phyloP scores from a whole-genome alignment of 31 red algal genomes.

The Bonnemaisonia californica region DNA sequence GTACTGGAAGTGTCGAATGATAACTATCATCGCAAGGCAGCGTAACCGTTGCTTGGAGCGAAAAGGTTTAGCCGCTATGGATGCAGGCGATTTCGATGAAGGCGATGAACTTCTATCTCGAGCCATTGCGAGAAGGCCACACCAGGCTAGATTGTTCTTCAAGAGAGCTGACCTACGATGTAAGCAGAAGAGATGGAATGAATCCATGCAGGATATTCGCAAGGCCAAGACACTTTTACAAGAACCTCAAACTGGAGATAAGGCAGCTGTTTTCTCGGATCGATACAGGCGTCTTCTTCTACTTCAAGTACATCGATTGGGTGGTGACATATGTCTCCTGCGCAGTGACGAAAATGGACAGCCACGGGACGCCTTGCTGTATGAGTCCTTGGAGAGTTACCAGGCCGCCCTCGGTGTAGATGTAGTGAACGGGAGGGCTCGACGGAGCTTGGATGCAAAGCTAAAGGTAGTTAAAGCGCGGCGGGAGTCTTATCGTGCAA shows the following conservation, averaged over 20 bases:
- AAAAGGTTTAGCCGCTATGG: neutral
- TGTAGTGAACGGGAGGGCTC: too few relatives aligned
- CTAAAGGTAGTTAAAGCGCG: too few relatives aligned
- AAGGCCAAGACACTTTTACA: neutral
- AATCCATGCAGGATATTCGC: neutral
- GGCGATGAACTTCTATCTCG: neutral
- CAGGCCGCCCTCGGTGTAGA: too few relatives aligned
- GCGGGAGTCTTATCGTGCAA: too few relatives aligned
- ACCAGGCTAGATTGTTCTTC: neutral
- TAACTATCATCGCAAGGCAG: neutral
- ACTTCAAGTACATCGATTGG: too few relatives aligned
- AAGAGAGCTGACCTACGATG: neutral
- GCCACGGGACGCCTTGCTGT: too few relatives aligned
- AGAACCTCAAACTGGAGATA: neutral
- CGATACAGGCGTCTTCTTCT: too few relatives aligned
- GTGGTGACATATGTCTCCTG: too few relatives aligned
- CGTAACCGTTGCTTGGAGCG: neutral
- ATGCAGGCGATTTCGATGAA: neutral
- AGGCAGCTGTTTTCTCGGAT: too few relatives aligned
- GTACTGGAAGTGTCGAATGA: conserved; percentile 10
- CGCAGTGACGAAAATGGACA: too few relatives aligned
- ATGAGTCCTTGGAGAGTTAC: too few relatives aligned
- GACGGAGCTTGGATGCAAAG: too few relatives aligned
- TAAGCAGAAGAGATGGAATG: neutral
- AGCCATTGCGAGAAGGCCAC: neutral